Percentiles rank a stretch among this genome's conserved stretches.
These are phyloP conservation scores for Lentinula aciculospora DNA, from an alignment of 768 basidiomycete genomes.

Conservation along the genomic window DNA sequence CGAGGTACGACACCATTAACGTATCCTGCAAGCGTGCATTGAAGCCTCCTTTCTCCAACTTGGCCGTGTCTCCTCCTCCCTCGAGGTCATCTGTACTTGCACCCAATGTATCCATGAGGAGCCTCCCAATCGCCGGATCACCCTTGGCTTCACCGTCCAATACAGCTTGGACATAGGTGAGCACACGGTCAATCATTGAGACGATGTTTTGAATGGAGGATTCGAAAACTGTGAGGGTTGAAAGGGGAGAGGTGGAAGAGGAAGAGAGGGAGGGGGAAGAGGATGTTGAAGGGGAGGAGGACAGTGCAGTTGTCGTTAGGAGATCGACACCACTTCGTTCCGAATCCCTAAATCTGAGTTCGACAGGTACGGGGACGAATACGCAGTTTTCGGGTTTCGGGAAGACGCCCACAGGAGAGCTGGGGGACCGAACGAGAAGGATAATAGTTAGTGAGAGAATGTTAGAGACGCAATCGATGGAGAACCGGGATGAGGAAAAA, in stretches of 20 bases:
- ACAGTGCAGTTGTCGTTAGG: slow-evolving; percentile 1
- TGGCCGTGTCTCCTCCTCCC: slow-evolving; percentile 36
- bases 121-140: slow-evolving; percentile 83
- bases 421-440: slow-evolving; percentile 28
- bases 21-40: slow-evolving; percentile 83
- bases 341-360: slow-evolving; percentile 74
- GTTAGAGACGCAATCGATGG: background rate
- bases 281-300: slow-evolving; percentile 50
- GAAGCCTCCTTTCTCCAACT: slow-evolving; percentile 49
- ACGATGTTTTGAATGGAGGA: slow-evolving; percentile 66
- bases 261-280: slow-evolving; percentile 46
- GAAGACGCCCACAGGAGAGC: slow-evolving; percentile 82
- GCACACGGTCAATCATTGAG: slow-evolving; percentile 78
- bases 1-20: slow-evolving; percentile 91
- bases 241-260: slow-evolving; percentile 39
- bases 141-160: slow-evolving; percentile 72
- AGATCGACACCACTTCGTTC: slow-evolving; percentile 63
- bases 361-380: slow-evolving; percentile 88
- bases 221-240: slow-evolving; percentile 75
- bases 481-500: background rate
- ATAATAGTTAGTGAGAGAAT: slow-evolving; percentile 5
- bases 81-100: slow-evolving; percentile 67
- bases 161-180: slow-evolving; percentile 79
- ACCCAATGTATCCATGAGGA: slow-evolving; percentile 82
- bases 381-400: slow-evolving; percentile 94